phyloP scores from a whole-genome alignment of 768 basidiomycete species.

The Clathrus columnatus region DNA sequence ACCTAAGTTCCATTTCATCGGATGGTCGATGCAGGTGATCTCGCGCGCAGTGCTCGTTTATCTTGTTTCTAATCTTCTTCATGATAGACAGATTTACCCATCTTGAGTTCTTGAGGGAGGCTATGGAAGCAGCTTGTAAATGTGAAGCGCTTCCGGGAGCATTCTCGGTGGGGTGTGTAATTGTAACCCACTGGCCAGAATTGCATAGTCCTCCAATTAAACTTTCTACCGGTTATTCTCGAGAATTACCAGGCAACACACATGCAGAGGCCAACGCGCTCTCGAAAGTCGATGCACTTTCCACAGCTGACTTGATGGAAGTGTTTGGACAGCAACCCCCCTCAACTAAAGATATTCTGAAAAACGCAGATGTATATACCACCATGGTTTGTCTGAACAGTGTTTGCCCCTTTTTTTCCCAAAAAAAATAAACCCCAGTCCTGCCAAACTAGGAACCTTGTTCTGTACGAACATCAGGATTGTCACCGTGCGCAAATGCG shows the following conservation, averaged over 20 bases:
- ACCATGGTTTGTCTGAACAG: slow-evolving; percentile 53
- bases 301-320: slow-evolving; percentile 33
- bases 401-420: background rate
- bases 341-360: slow-evolving; percentile 41
- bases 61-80: background rate
- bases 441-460: slow-evolving; percentile 59
- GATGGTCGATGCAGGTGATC: background rate
- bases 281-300: slow-evolving; percentile 49
- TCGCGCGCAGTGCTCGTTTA: background rate
- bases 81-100: slow-evolving; percentile 16
- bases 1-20: background rate
- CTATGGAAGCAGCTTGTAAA: slow-evolving; percentile 62
- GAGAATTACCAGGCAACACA: slow-evolving; percentile 89
- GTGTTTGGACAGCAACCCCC: slow-evolving; percentile 27
- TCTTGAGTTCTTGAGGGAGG: slow-evolving; percentile 44
- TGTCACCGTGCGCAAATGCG: slow-evolving; percentile 78
- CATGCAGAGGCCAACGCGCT: slow-evolving; percentile 96
- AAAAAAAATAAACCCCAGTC: background rate
- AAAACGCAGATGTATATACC: slow-evolving; percentile 73
- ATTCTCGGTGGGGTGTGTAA: slow-evolving; percentile 86
- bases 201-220: slow-evolving; percentile 35
- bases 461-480: slow-evolving; percentile 78
- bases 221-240: slow-evolving; percentile 76
- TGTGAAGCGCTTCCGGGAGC: slow-evolving; percentile 64
- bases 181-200: slow-evolving; percentile 42